These are phyloP conservation scores for Boletales sp. DNA, from an alignment of 768 basidiomycete species.

Conservation along the genomic window DNA sequence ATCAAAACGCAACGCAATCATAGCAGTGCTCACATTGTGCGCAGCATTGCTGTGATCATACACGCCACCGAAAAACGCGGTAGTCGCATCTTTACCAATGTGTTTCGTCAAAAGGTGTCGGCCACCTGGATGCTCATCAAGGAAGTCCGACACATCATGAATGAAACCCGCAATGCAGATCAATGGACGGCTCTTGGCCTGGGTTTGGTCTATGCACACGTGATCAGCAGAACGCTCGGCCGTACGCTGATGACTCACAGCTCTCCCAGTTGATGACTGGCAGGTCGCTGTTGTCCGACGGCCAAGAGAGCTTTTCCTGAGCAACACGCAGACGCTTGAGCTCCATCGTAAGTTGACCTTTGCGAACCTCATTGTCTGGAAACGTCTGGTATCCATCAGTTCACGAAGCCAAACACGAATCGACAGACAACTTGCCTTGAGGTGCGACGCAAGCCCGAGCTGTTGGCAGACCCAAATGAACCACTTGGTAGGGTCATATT, in stretches of 20 bases:
- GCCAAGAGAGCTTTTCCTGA: constrained; percentile 78
- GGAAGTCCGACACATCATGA: constrained; percentile 81
- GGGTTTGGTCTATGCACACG: constrained; percentile 60
- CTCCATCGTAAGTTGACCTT: constrained; percentile 93
- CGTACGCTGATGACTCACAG: constrained; percentile 45
- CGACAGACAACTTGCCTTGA: constrained; percentile 38
- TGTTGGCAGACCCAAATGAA: constrained; percentile 53
- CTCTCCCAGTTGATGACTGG: constrained; percentile 85
- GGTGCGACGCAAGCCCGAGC: constrained; percentile 52
- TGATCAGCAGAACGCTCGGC: background rate
- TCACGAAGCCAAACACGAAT: background rate
- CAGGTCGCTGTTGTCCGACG: constrained; percentile 67
- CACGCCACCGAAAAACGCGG: constrained; percentile 91
- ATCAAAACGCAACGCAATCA: background rate
- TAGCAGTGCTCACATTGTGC: constrained; percentile 57
- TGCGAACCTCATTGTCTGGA: constrained; percentile 71
- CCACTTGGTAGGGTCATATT: constrained; percentile 95
- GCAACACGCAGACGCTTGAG: constrained; percentile 80
- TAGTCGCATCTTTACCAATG: constrained; percentile 89
- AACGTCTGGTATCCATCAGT: constrained; percentile 34
- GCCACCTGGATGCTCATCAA: constrained; percentile 91
- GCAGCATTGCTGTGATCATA: constrained; percentile 89
- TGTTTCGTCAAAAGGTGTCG: constrained; percentile 78
- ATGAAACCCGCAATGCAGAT: constrained; percentile 91
- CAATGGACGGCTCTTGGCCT: constrained; percentile 73